Conservation (phyloP, 345 rosid genomes). For the Zanthoxylum bungeanum region DNA sequence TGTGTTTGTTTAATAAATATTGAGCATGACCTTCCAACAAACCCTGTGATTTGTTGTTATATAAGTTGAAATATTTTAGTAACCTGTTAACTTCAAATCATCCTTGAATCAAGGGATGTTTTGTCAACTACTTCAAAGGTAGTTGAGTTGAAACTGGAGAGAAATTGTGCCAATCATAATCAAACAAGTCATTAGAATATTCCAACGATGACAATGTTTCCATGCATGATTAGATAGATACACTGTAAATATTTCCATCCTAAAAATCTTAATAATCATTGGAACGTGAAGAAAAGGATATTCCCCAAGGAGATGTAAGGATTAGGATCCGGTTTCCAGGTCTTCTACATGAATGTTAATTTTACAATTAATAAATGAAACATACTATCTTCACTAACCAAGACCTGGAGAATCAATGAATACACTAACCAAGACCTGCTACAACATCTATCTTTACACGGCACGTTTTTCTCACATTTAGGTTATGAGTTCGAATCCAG, state of each 20-base stretch:
- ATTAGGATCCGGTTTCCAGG: too few relatives aligned
- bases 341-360: neutral
- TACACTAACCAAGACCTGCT: constrained; percentile 52
- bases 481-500: too few relatives aligned
- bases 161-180: neutral
- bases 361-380: neutral
- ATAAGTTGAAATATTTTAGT: neutral
- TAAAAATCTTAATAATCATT: neutral
- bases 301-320: too few relatives aligned
- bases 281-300: neutral
- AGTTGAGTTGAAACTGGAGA: neutral
- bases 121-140: neutral
- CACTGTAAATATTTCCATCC: too few relatives aligned
- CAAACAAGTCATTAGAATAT: neutral
- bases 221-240: neutral
- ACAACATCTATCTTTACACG: constrained; percentile 46
- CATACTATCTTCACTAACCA: constrained; percentile 31
- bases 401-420: constrained; percentile 32
- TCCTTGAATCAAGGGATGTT: neutral
- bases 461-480: too few relatives aligned
- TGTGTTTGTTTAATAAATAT: neutral
- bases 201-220: neutral
- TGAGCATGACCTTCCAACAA: neutral
- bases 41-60: neutral
- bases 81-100: neutral